These are phyloP conservation scores for Chlorella vulgaris DNA, from an alignment of 139 green algal genomes.

Conservation along the genomic window DNA sequence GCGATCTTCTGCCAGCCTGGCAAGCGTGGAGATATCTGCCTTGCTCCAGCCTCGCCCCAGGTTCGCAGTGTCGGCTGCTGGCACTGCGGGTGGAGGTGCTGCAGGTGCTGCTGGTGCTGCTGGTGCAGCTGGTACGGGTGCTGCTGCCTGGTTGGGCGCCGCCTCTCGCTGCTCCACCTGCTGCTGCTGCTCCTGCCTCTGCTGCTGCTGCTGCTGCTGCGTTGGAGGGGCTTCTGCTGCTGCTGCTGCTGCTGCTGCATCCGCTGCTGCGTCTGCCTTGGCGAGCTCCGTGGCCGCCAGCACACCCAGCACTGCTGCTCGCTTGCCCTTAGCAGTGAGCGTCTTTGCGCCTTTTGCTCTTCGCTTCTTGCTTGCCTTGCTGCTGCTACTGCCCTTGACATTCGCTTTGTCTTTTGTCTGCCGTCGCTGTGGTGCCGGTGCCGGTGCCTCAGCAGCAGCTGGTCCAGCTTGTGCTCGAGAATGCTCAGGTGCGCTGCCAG, in stretches of 20 bases:
- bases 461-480: no score
- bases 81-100: not conserved
- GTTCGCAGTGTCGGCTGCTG: slow-evolving; percentile 27
- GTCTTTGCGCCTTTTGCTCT: slow-evolving; percentile 17
- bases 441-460: no score
- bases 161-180: not conserved
- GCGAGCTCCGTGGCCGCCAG: slow-evolving; percentile 11
- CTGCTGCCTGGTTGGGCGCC: not conserved
- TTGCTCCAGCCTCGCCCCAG: slow-evolving; percentile 36
- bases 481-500: no score
- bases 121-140: not conserved
- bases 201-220: not conserved
- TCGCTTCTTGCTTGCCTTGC: not conserved
- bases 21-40: slow-evolving; percentile 33
- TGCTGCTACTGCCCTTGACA: not conserved
- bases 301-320: slow-evolving; percentile 19
- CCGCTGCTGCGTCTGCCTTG: not conserved
- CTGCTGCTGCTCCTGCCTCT: not conserved
- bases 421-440: no score
- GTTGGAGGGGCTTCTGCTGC: not conserved
- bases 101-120: not conserved
- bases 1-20: slow-evolving; percentile 32
- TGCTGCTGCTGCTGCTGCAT: not conserved
- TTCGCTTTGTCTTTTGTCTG: no score
- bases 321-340: slow-evolving; percentile 29